Percentiles rank a stretch among this genome's conserved stretches.
These are phyloP conservation scores for Groenewaldozyma sp. DNA, from an alignment of 1,139 yeast species.

Conservation along the genomic window DNA sequence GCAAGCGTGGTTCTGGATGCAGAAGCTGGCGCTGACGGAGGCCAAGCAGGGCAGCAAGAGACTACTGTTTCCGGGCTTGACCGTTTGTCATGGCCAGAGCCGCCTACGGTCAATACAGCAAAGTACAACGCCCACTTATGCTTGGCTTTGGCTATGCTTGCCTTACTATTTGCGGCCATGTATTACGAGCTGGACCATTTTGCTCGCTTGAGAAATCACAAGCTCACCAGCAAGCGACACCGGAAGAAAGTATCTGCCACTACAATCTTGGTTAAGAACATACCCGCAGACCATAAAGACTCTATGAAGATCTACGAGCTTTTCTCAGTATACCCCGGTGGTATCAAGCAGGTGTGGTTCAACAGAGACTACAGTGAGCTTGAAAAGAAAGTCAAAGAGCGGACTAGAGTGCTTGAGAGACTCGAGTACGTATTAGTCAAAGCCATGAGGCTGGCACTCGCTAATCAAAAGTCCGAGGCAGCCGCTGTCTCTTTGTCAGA, in stretches of 20 bases:
- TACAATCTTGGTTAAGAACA: constrained; percentile 22
- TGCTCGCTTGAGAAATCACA: constrained; percentile 18
- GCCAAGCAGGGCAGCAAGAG: neutral
- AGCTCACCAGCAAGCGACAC: constrained; percentile 15
- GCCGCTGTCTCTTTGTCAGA: neutral
- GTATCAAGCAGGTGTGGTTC: constrained; percentile 24
- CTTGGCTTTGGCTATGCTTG: constrained; percentile 15
- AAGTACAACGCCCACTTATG: constrained; percentile 23
- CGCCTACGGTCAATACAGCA: constrained; percentile 11
- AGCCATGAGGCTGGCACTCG: constrained; percentile 5
- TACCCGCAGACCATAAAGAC: constrained; percentile 15
- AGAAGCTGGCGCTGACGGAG: constrained; percentile 4
- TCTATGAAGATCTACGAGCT: constrained; percentile 13
- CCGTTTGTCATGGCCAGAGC: constrained; percentile 22
- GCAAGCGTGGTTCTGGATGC: too few species aligned
- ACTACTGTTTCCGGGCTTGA: constrained; percentile 17
- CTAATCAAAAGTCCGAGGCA: neutral
- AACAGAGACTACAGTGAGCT: constrained; percentile 22
- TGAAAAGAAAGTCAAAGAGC: constrained; percentile 13
- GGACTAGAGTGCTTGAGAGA: constrained; percentile 10
- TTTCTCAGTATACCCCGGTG: constrained; percentile 19
- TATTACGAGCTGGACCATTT: constrained; percentile 20
- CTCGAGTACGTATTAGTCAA: constrained; percentile 18
- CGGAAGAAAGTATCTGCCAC: constrained; percentile 19
- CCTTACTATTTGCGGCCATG: constrained; percentile 14